These are phyloP conservation scores for Microcos paniculata DNA, from an alignment of 345 rosid species.

Conservation along the genomic window DNA sequence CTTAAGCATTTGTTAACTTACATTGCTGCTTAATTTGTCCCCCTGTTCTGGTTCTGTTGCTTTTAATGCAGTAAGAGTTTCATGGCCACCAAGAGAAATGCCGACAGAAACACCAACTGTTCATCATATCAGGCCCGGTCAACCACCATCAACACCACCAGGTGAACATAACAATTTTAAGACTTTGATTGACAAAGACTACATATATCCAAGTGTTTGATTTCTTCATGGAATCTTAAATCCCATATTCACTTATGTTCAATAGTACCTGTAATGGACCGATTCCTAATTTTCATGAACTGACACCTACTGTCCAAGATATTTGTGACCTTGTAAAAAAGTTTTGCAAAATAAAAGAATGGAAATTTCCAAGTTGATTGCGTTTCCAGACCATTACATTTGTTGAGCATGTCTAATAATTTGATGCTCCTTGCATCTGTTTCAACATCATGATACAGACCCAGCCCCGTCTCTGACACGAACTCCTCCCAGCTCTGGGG, in stretches of 20 bases:
- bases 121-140: slow-evolving; percentile 10
- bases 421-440: background rate
- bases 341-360: background rate
- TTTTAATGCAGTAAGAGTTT: background rate
- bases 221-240: slow-evolving; percentile 7
- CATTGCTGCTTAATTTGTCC: background rate
- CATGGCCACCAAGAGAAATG: background rate
- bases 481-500: slow-evolving; percentile 25
- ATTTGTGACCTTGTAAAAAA: background rate
- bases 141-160: slow-evolving; percentile 15
- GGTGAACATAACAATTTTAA: slow-evolving; percentile 24
- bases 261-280: background rate
- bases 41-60: background rate
- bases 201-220: background rate
- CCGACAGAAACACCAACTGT: background rate
- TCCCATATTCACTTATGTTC: background rate
- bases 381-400: background rate
- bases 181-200: background rate
- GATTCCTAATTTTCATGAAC: background rate
- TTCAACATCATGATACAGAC: slow-evolving; percentile 29
- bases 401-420: background rate
- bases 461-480: slow-evolving; percentile 20
- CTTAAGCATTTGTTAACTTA: background rate
- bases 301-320: background rate
- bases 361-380: slow-evolving; percentile 1